Evolutionary conservation across 768 basidiomycete species (phyloP).

Genomic region (Pleurotus citrinopileatus): DNA sequence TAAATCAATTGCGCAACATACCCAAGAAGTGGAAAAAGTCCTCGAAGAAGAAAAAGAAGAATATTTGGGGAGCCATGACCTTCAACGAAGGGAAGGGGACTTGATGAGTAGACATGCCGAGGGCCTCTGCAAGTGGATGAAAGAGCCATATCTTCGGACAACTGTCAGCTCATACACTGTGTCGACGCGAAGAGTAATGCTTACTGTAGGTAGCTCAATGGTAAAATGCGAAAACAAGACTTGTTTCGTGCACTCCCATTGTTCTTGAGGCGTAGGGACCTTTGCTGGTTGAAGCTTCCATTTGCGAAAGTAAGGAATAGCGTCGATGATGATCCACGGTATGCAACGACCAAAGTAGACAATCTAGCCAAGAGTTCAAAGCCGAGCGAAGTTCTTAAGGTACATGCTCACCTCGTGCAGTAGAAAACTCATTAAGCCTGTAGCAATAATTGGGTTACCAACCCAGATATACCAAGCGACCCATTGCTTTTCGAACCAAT

Average conservation of each 20-base stretch:
- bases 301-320: slow-evolving; percentile 87
- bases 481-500: slow-evolving; percentile 80
- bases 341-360: slow-evolving; percentile 96
- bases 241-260: slow-evolving; percentile 94
- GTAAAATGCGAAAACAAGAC: slow-evolving; percentile 96
- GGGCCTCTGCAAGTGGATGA: slow-evolving; percentile 82
- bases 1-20: slow-evolving; percentile 26
- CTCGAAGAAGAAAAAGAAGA: slow-evolving; percentile 93
- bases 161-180: not conserved
- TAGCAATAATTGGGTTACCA: slow-evolving; percentile 88
- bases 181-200: too few relatives aligned
- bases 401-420: slow-evolving; percentile 81
- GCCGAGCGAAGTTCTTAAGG: not conserved
- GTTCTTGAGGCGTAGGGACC: slow-evolving; percentile 73
- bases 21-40: slow-evolving; percentile 93
- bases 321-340: slow-evolving; percentile 95
- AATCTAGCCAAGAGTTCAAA: slow-evolving; percentile 50
- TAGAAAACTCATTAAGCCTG: slow-evolving; percentile 89
- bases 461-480: slow-evolving; percentile 82
- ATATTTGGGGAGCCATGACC: slow-evolving; percentile 73
- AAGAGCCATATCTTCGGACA: slow-evolving; percentile 76
- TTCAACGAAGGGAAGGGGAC: slow-evolving; percentile 83
- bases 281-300: slow-evolving; percentile 95
- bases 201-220: slow-evolving; percentile 84
- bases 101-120: slow-evolving; percentile 91